Evolutionary conservation across 2,329 filamentous ascomycete genomes (phyloP), one percentile per base, ranked within the genome.

Genomic region (Lachnellula cervina): DNA sequence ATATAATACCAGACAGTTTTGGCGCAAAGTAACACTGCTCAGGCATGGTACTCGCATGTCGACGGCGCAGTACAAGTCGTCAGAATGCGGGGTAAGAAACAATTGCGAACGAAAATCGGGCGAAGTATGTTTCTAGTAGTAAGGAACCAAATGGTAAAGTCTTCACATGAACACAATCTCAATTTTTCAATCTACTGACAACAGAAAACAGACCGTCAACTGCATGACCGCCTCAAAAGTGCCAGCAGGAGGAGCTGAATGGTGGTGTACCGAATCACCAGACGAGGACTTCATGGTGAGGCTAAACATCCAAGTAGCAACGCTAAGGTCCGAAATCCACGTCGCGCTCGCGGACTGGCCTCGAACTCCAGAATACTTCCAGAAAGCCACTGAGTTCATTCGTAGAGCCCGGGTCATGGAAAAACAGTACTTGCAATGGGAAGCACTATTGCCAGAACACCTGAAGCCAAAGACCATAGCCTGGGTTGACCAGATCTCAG

Each of bases 21-120:
- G 0, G 77, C 80, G 13, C 79, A 77, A 56, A 76, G 80, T 51
- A 70, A 80, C 49, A 79, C 77, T 35, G 77, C 79, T 65, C 71
- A 78, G 54, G 80, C 81, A 1, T 86, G 83, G 83, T 81, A 80
- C 4, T 82, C 81, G 9, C 83, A 86, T 62, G 77, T 81, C n/a
- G 80, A 84, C 57, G 83, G 82, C 3, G 83, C 83, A n/a, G 78
- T 85, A 34, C 78, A 82, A 60, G 72, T 86, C 1, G 80, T 83
- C 52, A 81, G 80, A 65, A 75, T 78, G 9, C 76, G 83, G 46
- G 81, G 82, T 4, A 77, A 75, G 62, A 77, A 79, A 59, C 80
- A 83, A 62, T 66, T 83, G 9, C 71, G 72, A 43, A 82, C 79
- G 14, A 78, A 76, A 66, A 71, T 74, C 2, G 83, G 82, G 0